These are phyloP conservation scores for Singerocomus inundabilis DNA, from an alignment of 1,284 basidiomycete species.

Conservation along the genomic window DNA sequence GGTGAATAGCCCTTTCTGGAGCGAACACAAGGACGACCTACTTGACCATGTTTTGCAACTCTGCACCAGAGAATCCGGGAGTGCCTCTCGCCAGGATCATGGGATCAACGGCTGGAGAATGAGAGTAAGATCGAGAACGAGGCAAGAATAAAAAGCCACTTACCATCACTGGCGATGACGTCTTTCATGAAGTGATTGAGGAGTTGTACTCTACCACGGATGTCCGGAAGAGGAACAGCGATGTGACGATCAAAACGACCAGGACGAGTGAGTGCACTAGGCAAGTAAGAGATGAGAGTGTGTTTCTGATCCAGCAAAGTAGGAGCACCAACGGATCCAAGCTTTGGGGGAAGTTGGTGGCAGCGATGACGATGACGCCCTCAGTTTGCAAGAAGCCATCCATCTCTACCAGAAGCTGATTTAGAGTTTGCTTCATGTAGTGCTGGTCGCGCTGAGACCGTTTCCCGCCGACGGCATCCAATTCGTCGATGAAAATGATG, in stretches of 20 bases:
- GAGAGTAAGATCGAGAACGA: neutral
- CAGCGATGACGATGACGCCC: conserved; percentile 91
- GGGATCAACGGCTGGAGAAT: conserved; percentile 67
- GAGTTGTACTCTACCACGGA: conserved; percentile 86
- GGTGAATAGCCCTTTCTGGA: conserved; percentile 3
- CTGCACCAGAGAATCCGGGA: conserved; percentile 89
- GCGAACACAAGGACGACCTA: conserved; percentile 39
- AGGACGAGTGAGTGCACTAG: conserved; percentile 86
- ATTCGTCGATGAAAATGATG: conserved; percentile 93
- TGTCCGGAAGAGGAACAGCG: conserved; percentile 85
- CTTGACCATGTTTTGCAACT: conserved; percentile 94
- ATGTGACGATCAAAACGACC: conserved; percentile 93
- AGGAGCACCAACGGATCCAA: conserved; percentile 69
- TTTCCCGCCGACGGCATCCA: conserved; percentile 93
- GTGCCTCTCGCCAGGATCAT: conserved; percentile 88
- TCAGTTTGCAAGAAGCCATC: conserved; percentile 92
- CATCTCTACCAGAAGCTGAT: conserved; percentile 93
- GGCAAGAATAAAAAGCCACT: conserved; percentile 15
- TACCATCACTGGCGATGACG: conserved; percentile 64
- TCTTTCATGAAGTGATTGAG: conserved; percentile 86
- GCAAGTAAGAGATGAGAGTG: conserved; percentile 18
- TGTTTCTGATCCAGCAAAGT: conserved; percentile 1
- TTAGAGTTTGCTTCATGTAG: conserved; percentile 90
- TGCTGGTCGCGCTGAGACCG: conserved; percentile 85
- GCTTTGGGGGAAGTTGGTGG: conserved; percentile 93